These are phyloP conservation scores for Leucosporidium scottii DNA, from an alignment of 768 basidiomycete species.

Conservation along the genomic window DNA sequence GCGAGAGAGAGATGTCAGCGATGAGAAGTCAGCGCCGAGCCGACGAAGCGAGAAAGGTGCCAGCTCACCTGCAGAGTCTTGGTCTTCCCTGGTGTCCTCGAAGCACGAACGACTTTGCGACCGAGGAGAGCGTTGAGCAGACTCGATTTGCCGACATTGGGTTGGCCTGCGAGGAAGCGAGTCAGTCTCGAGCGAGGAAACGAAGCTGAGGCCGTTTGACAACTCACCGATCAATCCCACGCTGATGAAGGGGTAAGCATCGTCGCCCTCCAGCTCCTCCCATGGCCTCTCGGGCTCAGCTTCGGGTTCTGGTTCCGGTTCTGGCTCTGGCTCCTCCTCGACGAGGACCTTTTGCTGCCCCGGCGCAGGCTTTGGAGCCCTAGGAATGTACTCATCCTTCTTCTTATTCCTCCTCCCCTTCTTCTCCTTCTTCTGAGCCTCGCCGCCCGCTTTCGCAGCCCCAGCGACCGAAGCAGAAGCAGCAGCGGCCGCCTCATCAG, in stretches of 20 bases:
- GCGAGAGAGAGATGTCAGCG: too few relatives aligned
- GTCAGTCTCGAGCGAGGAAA: background rate
- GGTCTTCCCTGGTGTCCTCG: conserved; percentile 72
- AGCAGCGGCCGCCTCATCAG: background rate
- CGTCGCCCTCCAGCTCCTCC: conserved; percentile 3
- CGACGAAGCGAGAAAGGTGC: too few relatives aligned
- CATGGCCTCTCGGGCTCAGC: background rate
- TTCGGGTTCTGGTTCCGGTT: background rate
- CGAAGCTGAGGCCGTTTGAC: background rate
- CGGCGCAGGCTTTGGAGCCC: background rate
- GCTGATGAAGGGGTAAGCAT: conserved; percentile 35
- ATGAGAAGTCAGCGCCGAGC: too few relatives aligned
- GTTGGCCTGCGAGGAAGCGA: conserved; percentile 45
- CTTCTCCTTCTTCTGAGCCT: conserved; percentile 35
- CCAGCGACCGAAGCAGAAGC: too few relatives aligned
- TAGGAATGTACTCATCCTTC: conserved; percentile 1
- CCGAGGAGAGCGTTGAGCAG: conserved; percentile 87
- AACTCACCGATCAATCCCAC: conserved; percentile 38
- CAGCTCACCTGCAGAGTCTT: conserved; percentile 45
- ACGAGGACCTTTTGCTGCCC: background rate
- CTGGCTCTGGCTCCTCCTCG: background rate
- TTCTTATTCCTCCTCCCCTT: conserved; percentile 40
- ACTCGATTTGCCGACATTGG: conserved; percentile 92
- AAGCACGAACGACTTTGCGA: conserved; percentile 65
- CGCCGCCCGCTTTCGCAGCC: conserved; percentile 39